Base-by-base conservation (phyloP, 345 rosid genomes). In the Brassica juncea region DNA sequence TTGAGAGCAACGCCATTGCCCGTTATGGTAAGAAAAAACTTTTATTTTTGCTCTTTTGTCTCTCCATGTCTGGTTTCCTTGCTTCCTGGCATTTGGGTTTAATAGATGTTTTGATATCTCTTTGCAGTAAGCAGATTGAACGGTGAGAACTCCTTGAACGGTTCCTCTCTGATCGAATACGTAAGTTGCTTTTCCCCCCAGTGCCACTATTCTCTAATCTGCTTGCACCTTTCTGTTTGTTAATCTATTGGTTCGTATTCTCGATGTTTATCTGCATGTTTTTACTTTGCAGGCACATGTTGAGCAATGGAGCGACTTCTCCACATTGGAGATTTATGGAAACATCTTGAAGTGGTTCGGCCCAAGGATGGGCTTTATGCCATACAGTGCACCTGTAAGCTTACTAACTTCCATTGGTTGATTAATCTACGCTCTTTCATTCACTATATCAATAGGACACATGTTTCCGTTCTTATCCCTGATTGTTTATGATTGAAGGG, bases 281-380 rank as follows among this genome's bases (percentile, higher is more conserved):
- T 4, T 57, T 59, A 23, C 57, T 71, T 66, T 60, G 19, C 67
- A 96, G 99, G 99, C 85, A 28, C 95, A n/a, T 57, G 70, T 93
- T 68, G 99, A 96, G 86, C 99, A 96, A 70, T 96, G 99, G 99
- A 96, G 85, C 66, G 98, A 96, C 70, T 93, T 96, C 65, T 71
- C 94, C 44, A 58, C 99, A 0, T 32, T 83, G 82, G 99, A 96
- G 86, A 79, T 96, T 83, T 97, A 89, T 85, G 82, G 78, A 54
- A 79, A 89, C 85, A 70, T 90, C 14, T 0, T 52, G 30, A 74
- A 11, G 34, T 96, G 99, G 99, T 14, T 78, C 0, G 77, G 75
- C 21, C 94, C 98, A 21, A 86, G 97, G 79, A 19, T 78, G 69
- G 98, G 97, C 0, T 76, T 2, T 61, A 63, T n/a, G 37, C 84